These are phyloP conservation scores for Tuber melanosporum DNA, from an alignment of 495 filamentous ascomycete genomes.

Conservation along the genomic window DNA sequence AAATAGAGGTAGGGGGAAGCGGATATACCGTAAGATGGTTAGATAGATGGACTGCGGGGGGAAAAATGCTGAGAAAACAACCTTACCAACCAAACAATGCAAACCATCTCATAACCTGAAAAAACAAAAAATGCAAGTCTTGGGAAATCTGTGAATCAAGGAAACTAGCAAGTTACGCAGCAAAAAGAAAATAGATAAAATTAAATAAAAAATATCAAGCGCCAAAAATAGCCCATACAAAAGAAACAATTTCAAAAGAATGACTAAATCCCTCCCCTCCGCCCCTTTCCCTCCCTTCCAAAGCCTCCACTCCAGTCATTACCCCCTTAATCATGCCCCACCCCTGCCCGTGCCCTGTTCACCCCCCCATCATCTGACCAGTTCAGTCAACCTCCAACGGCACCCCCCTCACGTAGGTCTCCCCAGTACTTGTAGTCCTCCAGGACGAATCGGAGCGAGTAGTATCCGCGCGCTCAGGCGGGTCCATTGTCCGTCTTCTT, in stretches of 20 bases:
- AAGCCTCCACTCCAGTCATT: not conserved
- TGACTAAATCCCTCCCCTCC: not conserved
- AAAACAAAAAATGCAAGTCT: not conserved
- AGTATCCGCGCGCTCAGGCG: conserved; percentile 16
- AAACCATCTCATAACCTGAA: not conserved
- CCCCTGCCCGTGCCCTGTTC: not conserved
- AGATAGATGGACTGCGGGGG: not conserved
- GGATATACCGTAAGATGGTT: not conserved
- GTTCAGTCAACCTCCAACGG: conserved; percentile 23
- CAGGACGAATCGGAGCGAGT: conserved; percentile 29
- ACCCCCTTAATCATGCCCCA: not conserved
- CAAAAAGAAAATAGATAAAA: not conserved
- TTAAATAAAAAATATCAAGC: not conserved
- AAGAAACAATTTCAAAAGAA: not conserved
- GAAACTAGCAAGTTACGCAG: not conserved
- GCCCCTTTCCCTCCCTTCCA: not conserved
- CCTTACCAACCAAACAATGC: not conserved
- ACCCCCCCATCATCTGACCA: not conserved
- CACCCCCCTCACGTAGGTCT: conserved; percentile 36
- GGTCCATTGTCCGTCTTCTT: conserved; percentile 18
- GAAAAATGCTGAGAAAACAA: not conserved
- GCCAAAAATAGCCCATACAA: not conserved
- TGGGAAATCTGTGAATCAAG: not conserved
- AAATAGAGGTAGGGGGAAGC: not conserved
- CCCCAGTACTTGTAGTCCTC: conserved; percentile 29